These are phyloP conservation scores for Phaseolus lunatus DNA, from an alignment of 306 rosid species.

Conservation along the genomic window DNA sequence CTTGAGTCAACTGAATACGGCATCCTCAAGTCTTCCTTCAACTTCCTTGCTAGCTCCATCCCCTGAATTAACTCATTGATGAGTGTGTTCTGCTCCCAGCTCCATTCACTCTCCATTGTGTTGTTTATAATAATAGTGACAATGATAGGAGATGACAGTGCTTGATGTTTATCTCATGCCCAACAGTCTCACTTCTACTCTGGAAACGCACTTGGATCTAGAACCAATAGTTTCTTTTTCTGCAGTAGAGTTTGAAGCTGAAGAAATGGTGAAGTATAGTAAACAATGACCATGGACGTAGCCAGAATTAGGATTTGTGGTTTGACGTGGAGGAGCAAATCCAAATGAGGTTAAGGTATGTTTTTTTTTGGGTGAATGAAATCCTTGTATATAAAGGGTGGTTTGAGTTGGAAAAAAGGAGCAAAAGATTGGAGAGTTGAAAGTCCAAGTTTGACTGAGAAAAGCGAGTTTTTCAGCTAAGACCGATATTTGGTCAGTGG, in stretches of 20 bases:
- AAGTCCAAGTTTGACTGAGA: slow-evolving; percentile 69
- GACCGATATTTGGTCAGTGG: slow-evolving; percentile 62
- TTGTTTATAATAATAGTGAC: not conserved
- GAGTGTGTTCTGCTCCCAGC: slow-evolving; percentile 74
- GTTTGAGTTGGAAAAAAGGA: slow-evolving; percentile 31
- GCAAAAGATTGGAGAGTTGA: slow-evolving; percentile 29
- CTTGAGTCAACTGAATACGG: slow-evolving; percentile 55
- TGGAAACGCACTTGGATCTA: slow-evolving; percentile 30
- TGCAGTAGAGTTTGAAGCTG: slow-evolving; percentile 37
- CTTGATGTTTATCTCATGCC: slow-evolving; percentile 33
- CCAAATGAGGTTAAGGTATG: not conserved
- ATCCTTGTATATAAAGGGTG: slow-evolving; percentile 46
- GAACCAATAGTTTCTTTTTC: slow-evolving; percentile 38
- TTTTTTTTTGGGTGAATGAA: slow-evolving; percentile 21
- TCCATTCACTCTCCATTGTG: slow-evolving; percentile 63
- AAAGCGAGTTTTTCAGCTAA: slow-evolving; percentile 72
- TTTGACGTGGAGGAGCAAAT: slow-evolving; percentile 19
- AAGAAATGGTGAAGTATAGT: slow-evolving; percentile 38
- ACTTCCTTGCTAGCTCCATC: slow-evolving; percentile 80
- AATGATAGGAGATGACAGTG: slow-evolving; percentile 1
- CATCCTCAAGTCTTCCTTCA: slow-evolving; percentile 59
- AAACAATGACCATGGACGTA: slow-evolving; percentile 49
- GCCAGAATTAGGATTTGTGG: slow-evolving; percentile 34
- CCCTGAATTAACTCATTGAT: slow-evolving; percentile 73
- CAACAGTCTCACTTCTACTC: slow-evolving; percentile 10